Percentiles rank a stretch among this genome's conserved stretches.
These are phyloP conservation scores for Leishmania lainsoni DNA, from an alignment of 208 protist genomes.

Conservation along the genomic window DNA sequence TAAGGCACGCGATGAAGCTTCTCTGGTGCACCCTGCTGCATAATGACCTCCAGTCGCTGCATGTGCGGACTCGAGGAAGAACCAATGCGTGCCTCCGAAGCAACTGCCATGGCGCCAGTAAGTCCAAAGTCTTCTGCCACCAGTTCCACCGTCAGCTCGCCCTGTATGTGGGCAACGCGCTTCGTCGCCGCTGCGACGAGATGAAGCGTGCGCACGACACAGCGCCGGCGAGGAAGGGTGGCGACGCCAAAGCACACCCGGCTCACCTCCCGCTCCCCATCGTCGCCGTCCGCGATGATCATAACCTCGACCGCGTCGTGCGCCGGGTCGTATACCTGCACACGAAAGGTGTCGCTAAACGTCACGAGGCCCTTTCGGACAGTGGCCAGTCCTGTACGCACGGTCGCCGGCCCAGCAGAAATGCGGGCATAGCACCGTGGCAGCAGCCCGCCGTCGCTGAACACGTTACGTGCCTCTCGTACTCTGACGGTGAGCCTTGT, in stretches of 20 bases:
- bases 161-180: conserved; percentile 37
- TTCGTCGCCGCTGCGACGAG: conserved; percentile 62
- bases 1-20: conserved; percentile 69
- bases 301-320: conserved; percentile 56
- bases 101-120: conserved; percentile 2
- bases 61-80: conserved; percentile 15
- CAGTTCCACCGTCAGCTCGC: conserved; percentile 57
- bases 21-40: conserved; percentile 50
- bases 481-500: conserved; percentile 42
- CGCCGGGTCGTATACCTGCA: conserved; percentile 50
- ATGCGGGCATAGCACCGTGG: conserved; percentile 48
- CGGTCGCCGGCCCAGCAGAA: conserved; percentile 41
- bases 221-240: conserved; percentile 31
- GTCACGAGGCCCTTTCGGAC: conserved; percentile 35
- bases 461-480: conserved; percentile 21
- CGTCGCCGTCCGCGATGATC: conserved; percentile 46
- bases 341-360: conserved; percentile 44
- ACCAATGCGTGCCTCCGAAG: conserved; percentile 11
- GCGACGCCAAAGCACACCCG: conserved; percentile 54
- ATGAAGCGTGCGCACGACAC: conserved; percentile 35
- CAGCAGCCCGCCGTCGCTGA: conserved; percentile 12
- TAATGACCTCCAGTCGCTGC: conserved; percentile 34
- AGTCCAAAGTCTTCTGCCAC: conserved; percentile 58
- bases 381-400: conserved; percentile 34
- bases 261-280: conserved; percentile 55